Evolutionary conservation across 2,329 filamentous ascomycete genomes (phyloP).

Genomic region (Teratosphaeria pseudoeucalypti): DNA sequence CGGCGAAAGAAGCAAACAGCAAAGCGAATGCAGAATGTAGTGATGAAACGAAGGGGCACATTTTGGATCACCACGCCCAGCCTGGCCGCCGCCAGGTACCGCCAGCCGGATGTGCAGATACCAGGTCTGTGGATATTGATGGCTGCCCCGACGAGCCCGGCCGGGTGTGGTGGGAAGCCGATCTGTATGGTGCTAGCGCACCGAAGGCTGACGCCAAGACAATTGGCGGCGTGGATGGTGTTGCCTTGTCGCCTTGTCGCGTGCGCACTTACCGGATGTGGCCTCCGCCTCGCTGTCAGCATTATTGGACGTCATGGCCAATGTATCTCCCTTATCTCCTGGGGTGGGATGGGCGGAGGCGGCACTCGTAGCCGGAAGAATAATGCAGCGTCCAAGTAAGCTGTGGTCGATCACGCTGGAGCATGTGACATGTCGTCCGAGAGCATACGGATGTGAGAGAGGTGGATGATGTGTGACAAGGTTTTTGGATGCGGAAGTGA

Average conservation of each 20-base stretch:
- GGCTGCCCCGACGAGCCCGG: neutral
- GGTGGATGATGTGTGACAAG: neutral
- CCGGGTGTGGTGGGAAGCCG: neutral
- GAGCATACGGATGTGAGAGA: neutral
- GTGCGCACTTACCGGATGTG: neutral
- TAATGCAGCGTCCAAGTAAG: neutral
- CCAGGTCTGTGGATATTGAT: neutral
- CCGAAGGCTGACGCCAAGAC: neutral
- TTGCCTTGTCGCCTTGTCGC: neutral
- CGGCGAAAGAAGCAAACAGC: neutral
- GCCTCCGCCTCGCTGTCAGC: neutral
- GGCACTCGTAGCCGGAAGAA: no score
- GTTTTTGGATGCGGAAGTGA: neutral
- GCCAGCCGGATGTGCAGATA: neutral
- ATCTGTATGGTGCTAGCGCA: neutral
- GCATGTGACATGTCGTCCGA: neutral
- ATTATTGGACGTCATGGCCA: neutral
- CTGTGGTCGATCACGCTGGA: neutral
- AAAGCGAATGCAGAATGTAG: slow-evolving; percentile 1
- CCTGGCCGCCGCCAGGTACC: neutral
- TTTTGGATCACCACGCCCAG: neutral
- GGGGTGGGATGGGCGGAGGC: neutral
- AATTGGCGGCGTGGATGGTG: neutral
- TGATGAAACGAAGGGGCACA: neutral
- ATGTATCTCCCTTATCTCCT: neutral